Evolutionary conservation across 225 moss, liverwort and hornwort genomes (phyloP).

Genomic region (Straminergon stramineum): DNA sequence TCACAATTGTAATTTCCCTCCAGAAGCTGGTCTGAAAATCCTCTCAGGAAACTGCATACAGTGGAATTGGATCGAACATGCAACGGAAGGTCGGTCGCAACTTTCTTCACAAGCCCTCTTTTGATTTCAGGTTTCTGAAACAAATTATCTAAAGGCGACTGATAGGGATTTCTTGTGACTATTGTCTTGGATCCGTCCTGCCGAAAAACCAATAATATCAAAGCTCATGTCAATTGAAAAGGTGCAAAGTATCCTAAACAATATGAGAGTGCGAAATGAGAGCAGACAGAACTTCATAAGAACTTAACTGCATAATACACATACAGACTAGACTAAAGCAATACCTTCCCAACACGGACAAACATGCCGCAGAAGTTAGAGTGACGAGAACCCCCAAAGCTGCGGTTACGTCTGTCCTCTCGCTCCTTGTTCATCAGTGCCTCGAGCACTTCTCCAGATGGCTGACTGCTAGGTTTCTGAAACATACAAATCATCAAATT

Average conservation of each 20-base stretch:
- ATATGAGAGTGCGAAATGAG: not conserved
- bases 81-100: slow-evolving; percentile 46
- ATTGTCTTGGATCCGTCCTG: slow-evolving; percentile 87
- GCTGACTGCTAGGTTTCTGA: slow-evolving; percentile 35
- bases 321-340: not conserved
- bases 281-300: not conserved
- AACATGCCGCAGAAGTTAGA: slow-evolving; percentile 74
- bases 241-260: not conserved
- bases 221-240: not conserved
- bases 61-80: slow-evolving; percentile 30
- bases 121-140: slow-evolving; percentile 80
- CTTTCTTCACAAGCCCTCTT: slow-evolving; percentile 73
- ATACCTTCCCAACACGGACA: slow-evolving; percentile 61
- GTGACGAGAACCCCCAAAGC: slow-evolving; percentile 38
- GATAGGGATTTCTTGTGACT: slow-evolving; percentile 51
- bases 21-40: slow-evolving; percentile 73
- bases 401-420: slow-evolving; percentile 18
- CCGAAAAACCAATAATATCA: not conserved
- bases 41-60: slow-evolving; percentile 57
- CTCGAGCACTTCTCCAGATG: slow-evolving; percentile 44
- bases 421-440: slow-evolving; percentile 50
- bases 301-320: not conserved
- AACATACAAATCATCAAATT: not conserved
- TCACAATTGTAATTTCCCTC: slow-evolving; percentile 85
- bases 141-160: slow-evolving; percentile 73